Evolutionary conservation across 768 basidiomycete genomes (phyloP).

Genomic region (Lactarius deliciosus): DNA sequence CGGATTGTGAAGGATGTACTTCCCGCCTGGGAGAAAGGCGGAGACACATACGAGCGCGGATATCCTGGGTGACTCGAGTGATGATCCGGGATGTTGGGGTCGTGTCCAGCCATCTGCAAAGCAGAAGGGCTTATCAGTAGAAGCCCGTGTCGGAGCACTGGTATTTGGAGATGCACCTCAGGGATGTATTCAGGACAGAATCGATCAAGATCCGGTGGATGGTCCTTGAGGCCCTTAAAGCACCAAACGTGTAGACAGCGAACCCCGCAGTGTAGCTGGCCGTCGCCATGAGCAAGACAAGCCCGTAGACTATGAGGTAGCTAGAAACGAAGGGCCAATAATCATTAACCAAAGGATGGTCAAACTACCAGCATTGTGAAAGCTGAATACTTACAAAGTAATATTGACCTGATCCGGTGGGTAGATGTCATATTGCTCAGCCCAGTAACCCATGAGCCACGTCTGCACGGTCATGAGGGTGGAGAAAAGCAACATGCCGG

Average conservation of each 20-base stretch:
- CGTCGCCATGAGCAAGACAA: slow-evolving; percentile 38
- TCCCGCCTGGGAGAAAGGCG: neutral
- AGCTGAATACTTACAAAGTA: slow-evolving; percentile 34
- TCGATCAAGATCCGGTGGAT: slow-evolving; percentile 54
- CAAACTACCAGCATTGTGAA: neutral
- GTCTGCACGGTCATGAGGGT: slow-evolving; percentile 35
- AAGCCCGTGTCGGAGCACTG: no score
- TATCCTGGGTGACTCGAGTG: slow-evolving; percentile 65
- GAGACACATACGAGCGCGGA: slow-evolving; percentile 38
- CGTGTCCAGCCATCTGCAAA: slow-evolving; percentile 47
- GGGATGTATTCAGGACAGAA: slow-evolving; percentile 57
- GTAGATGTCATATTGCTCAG: slow-evolving; percentile 41
- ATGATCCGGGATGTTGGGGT: slow-evolving; percentile 59
- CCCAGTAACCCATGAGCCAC: slow-evolving; percentile 49
- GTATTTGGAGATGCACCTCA: slow-evolving; percentile 50
- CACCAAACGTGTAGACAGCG: slow-evolving; percentile 45
- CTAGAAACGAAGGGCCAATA: slow-evolving; percentile 33
- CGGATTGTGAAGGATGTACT: neutral
- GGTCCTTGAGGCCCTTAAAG: slow-evolving; percentile 51
- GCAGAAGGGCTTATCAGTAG: neutral
- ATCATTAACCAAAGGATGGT: neutral
- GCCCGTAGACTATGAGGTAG: slow-evolving; percentile 47
- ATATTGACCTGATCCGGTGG: slow-evolving; percentile 38
- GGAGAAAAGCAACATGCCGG: slow-evolving; percentile 32
- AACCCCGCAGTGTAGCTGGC: slow-evolving; percentile 38